Evolutionary conservation across 2,329 filamentous ascomycete genomes (phyloP).

Genomic region (Stagonosporopsis tanaceti): DNA sequence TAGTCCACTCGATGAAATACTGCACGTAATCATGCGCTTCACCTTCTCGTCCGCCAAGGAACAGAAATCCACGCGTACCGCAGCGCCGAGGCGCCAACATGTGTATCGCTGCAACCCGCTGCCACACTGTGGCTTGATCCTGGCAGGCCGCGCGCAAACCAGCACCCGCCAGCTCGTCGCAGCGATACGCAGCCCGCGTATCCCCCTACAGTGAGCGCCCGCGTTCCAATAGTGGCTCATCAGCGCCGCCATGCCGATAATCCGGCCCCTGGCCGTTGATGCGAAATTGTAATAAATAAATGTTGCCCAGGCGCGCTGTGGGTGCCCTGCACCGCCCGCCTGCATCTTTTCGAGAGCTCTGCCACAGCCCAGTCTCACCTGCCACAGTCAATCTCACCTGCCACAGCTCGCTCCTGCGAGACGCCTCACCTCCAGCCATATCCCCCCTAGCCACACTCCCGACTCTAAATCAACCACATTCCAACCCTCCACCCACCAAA

Average conservation of each 20-base stretch:
- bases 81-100: slow-evolving; percentile 19
- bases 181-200: background rate
- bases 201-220: background rate
- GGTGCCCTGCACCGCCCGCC: background rate
- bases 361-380: background rate
- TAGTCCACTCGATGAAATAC: background rate
- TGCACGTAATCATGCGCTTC: slow-evolving; percentile 11
- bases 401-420: background rate
- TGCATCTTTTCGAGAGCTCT: too few relatives aligned
- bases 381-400: background rate
- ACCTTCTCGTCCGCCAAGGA: slow-evolving; percentile 14
- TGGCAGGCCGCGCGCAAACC: background rate
- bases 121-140: slow-evolving; percentile 13
- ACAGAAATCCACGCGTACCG: slow-evolving; percentile 20
- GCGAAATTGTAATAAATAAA: background rate
- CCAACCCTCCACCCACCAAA: background rate
- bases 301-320: background rate
- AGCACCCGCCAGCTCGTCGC: background rate
- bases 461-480: slow-evolving; percentile 21
- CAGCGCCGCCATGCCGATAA: background rate
- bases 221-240: background rate
- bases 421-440: slow-evolving; percentile 4
- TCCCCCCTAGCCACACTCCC: slow-evolving; percentile 3
- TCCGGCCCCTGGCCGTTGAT: background rate
- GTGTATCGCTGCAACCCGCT: slow-evolving; percentile 2